Conservation (phyloP, 2,329 filamentous ascomycete genomes). For the Phyllosticta capitalensis region DNA sequence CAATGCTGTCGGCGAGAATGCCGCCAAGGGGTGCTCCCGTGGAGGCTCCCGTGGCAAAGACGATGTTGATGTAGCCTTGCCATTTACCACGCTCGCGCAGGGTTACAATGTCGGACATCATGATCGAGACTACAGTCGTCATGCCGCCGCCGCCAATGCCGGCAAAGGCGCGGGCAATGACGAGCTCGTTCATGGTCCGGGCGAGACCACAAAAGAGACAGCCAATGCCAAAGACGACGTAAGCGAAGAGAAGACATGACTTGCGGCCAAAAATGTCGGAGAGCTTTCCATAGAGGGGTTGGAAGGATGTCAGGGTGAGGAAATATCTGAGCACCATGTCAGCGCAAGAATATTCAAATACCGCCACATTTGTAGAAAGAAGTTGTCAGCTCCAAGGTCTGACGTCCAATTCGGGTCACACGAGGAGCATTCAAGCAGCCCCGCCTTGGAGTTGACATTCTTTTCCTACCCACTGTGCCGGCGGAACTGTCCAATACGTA, state of each 20-base stretch:
- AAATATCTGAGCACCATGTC: conserved; percentile 45
- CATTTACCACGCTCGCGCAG: conserved; percentile 61
- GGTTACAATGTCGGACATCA: conserved; percentile 62
- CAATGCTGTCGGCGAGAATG: conserved; percentile 60
- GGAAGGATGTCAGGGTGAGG: conserved; percentile 63
- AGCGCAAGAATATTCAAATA: no score
- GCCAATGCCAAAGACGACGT: conserved; percentile 55
- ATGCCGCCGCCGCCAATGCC: conserved; percentile 64
- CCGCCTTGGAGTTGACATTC: neutral
- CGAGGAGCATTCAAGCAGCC: no score
- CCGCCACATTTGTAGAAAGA: no score
- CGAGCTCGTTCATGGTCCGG: conserved; percentile 54
- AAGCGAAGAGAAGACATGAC: conserved; percentile 53
- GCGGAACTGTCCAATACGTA: conserved; percentile 16
- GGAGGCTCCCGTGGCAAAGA: conserved; percentile 59
- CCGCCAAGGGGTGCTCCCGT: conserved; percentile 63
- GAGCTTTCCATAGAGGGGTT: conserved; percentile 64
- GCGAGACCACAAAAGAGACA: conserved; percentile 56
- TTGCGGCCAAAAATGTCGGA: conserved; percentile 65
- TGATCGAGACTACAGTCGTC: conserved; percentile 58
- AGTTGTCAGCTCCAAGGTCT: no score
- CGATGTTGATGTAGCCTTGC: conserved; percentile 66
- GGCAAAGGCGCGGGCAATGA: conserved; percentile 52
- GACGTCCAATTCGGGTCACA: no score
- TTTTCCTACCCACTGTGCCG: neutral